Conservation (phyloP, 352 stramenopile species). For the Phytophthora podocarpi region DNA sequence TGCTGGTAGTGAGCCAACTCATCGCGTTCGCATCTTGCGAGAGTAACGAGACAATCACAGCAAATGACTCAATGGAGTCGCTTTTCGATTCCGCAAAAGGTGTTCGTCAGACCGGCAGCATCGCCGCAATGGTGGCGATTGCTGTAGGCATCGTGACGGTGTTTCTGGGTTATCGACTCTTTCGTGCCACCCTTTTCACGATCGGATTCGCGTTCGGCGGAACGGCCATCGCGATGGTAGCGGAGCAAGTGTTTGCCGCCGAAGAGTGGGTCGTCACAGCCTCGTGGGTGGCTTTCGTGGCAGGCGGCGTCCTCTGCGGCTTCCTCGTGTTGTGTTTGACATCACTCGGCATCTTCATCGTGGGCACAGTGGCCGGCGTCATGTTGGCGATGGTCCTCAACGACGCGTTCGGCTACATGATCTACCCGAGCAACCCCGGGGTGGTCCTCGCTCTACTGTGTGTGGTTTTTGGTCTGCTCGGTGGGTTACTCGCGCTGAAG, state of each 20-base stretch:
- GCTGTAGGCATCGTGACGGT: constrained; percentile 43
- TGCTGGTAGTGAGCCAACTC: constrained; percentile 6
- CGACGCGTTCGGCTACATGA: constrained; percentile 45
- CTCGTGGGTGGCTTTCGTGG: constrained; percentile 50
- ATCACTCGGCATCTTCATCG: constrained; percentile 43
- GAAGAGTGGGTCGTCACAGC: constrained; percentile 43
- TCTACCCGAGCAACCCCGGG: constrained; percentile 41
- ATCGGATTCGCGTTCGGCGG: constrained; percentile 45
- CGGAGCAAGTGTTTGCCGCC: constrained; percentile 33
- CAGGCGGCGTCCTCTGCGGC: constrained; percentile 41
- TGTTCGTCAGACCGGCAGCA: constrained; percentile 36
- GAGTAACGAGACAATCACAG: constrained; percentile 5
- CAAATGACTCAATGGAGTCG: constrained; percentile 34
- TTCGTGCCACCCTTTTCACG: constrained; percentile 51
- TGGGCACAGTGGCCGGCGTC: constrained; percentile 42
- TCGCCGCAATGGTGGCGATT: constrained; percentile 50
- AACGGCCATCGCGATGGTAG: constrained; percentile 33
- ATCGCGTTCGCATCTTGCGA: neutral
- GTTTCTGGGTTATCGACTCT: constrained; percentile 54
- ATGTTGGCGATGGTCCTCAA: constrained; percentile 46
- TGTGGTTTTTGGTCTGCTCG: constrained; percentile 32
- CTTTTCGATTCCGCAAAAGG: constrained; percentile 47
- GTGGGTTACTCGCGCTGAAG: constrained; percentile 39
- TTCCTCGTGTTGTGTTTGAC: constrained; percentile 43
- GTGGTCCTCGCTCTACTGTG: constrained; percentile 38